phyloP scores from a whole-genome alignment of 208 protist genomes.

The Trypanosoma avium region DNA sequence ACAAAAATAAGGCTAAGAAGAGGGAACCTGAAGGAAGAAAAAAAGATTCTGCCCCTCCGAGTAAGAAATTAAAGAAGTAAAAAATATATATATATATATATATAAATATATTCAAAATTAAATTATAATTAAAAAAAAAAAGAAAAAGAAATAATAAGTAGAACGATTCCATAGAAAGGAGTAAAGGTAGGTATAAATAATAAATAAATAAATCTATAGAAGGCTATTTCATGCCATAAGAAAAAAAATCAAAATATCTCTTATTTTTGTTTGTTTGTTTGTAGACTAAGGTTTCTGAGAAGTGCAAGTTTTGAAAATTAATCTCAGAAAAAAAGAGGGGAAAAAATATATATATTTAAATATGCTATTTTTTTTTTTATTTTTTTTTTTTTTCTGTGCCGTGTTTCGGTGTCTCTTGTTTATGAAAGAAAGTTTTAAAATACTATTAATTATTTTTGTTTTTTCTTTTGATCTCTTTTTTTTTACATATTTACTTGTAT shows the following conservation, averaged over 20 bases:
- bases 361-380: neutral
- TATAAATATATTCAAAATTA: constrained; percentile 10
- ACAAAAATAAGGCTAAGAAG: neutral
- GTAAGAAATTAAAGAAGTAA: constrained; percentile 7
- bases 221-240: neutral
- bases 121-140: neutral
- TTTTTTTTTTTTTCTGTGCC: neutral
- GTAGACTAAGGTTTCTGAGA: no score
- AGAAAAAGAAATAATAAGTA: neutral
- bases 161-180: neutral
- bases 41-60: neutral
- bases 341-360: neutral
- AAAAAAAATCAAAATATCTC: no score
- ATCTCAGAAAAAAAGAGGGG: no score
- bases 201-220: neutral
- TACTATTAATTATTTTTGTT: neutral
- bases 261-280: no score
- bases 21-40: constrained; percentile 1
- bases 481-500: no score
- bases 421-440: neutral
- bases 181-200: neutral
- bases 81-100: constrained; percentile 16
- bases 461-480: no score
- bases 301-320: no score
- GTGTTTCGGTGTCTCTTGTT: no score